These are phyloP conservation scores for Cochlearia excelsa DNA, from an alignment of 345 rosid species.

Conservation along the genomic window DNA sequence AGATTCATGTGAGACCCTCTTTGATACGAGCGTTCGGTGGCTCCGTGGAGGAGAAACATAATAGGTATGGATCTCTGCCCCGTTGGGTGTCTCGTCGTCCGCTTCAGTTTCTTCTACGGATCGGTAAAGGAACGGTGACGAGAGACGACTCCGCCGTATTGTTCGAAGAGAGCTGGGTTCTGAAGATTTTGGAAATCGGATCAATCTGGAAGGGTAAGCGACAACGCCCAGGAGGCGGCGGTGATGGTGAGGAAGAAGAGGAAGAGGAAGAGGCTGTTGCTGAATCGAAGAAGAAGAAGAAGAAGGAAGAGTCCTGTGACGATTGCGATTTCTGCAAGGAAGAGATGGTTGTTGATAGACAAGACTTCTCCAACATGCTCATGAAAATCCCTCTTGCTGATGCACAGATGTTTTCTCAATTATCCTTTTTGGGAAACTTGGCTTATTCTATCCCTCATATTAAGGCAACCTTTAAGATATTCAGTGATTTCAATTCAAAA, in stretches of 20 bases:
- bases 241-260: conserved; percentile 28
- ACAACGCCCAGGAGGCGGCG: conserved; percentile 32
- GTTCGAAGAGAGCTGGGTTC: conserved; percentile 65
- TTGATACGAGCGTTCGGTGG: conserved; percentile 46
- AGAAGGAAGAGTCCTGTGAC: conserved; percentile 15
- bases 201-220: conserved; percentile 54
- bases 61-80: conserved; percentile 32
- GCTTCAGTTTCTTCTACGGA: conserved; percentile 49
- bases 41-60: conserved; percentile 41
- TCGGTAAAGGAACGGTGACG: conserved; percentile 34
- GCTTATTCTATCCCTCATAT: conserved; percentile 76
- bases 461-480: conserved; percentile 40
- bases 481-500: background rate
- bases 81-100: conserved; percentile 52
- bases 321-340: conserved; percentile 51
- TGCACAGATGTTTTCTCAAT: conserved; percentile 69
- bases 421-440: conserved; percentile 72
- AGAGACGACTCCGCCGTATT: conserved; percentile 47
- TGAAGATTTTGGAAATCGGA: conserved; percentile 77
- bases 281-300: conserved; percentile 5
- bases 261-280: conserved; percentile 17
- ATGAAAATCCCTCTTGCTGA: conserved; percentile 59
- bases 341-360: conserved; percentile 55
- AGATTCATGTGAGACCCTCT: conserved; percentile 47
- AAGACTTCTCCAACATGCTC: conserved; percentile 69